Evolutionary conservation across 2,329 filamentous ascomycete species (phyloP).

Genomic region (Aspergillus sp.): DNA sequence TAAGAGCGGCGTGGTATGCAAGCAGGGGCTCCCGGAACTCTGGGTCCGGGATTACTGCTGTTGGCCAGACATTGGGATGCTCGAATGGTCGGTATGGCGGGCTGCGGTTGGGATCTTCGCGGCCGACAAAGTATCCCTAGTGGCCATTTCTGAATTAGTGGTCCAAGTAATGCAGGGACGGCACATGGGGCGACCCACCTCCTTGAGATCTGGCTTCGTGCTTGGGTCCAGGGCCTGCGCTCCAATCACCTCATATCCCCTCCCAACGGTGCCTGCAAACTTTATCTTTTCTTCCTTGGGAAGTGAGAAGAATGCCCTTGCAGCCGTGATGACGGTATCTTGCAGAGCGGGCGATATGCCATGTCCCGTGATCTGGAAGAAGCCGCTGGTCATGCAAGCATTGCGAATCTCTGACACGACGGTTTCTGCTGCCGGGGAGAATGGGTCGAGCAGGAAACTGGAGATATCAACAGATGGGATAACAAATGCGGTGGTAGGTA

Average conservation of each 20-base stretch:
- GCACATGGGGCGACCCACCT: not conserved
- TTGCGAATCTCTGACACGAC: conserved; percentile 44
- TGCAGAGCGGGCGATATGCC: conserved; percentile 41
- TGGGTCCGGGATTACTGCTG: not conserved
- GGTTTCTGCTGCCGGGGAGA: not conserved
- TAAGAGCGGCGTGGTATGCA: not conserved
- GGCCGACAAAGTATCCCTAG: not conserved
- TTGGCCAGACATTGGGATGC: not conserved
- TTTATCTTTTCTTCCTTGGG: not conserved
- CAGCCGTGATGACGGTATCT: conserved; percentile 37
- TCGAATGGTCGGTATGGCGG: not conserved
- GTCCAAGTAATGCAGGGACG: too few species aligned
- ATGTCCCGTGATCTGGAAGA: conserved; percentile 58
- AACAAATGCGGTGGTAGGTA: not conserved
- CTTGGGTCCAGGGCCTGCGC: conserved; percentile 24
- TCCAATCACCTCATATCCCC: conserved; percentile 46
- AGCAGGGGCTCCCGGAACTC: not conserved
- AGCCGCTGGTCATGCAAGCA: conserved; percentile 54
- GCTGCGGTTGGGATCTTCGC: not conserved
- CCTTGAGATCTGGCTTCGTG: not conserved
- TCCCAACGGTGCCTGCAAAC: conserved; percentile 37
- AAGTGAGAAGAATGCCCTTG: not conserved
- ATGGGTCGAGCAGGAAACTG: not conserved
- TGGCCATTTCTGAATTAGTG: too few species aligned
- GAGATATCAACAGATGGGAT: not conserved